Evolutionary conservation across 2,329 filamentous ascomycete species (phyloP).

Genomic region (Bipolaris sorokiniana): DNA sequence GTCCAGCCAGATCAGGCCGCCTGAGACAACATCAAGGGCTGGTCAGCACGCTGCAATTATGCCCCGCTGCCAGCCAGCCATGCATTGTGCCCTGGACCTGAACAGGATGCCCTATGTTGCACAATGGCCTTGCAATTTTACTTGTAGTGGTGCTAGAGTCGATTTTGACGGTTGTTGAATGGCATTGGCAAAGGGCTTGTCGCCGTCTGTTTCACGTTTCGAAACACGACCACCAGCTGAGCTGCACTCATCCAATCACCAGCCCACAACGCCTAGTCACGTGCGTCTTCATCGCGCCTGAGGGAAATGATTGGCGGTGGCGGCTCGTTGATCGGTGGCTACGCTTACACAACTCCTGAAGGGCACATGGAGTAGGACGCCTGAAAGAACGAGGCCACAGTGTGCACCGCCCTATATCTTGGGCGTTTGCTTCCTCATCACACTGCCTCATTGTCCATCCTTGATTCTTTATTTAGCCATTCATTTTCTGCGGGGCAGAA

Average conservation of each 20-base stretch:
- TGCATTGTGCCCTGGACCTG: neutral
- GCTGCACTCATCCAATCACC: constrained; percentile 25
- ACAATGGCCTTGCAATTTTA: neutral
- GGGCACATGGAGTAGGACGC: constrained; percentile 3
- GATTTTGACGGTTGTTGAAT: constrained; percentile 2
- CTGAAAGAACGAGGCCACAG: constrained; percentile 9
- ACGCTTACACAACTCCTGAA: constrained; percentile 2
- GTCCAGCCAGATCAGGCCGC: neutral
- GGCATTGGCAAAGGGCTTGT: constrained; percentile 33
- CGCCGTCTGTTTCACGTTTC: constrained; percentile 33
- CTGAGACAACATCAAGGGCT: neutral
- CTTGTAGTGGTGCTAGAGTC: constrained; percentile 3
- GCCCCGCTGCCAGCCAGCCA: neutral
- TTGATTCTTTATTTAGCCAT: constrained; percentile 18
- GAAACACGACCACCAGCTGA: constrained; percentile 22
- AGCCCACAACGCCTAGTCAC: constrained; percentile 13
- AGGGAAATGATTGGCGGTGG: constrained; percentile 20
- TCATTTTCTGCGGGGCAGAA: constrained; percentile 22
- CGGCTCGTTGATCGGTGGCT: neutral
- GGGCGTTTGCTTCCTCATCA: constrained; percentile 10
- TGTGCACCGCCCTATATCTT: constrained; percentile 19
- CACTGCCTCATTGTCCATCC: constrained; percentile 23
- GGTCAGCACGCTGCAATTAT: neutral
- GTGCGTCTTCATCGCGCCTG: constrained; percentile 8
- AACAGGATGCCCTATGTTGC: neutral